phyloP scores from a whole-genome alignment of 371 early-diverging fungal genomes.

The Mortierella polycephala region DNA sequence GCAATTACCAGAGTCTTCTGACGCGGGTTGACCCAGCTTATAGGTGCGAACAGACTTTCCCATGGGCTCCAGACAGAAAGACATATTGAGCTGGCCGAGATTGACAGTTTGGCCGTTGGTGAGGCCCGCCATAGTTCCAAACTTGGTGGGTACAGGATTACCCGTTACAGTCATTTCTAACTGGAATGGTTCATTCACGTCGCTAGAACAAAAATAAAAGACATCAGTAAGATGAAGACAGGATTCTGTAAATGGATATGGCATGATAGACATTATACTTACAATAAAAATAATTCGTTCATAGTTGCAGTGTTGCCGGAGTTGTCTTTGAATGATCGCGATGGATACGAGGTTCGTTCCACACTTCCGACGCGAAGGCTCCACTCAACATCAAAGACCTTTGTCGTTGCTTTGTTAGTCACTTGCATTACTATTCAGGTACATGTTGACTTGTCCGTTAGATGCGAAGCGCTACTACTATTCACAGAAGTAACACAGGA shows the following conservation, averaged over 20 bases:
- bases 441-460: neutral
- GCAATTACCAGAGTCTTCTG: conserved; percentile 9
- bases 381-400: conserved; percentile 47
- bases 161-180: conserved; percentile 36
- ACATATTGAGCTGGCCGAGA: conserved; percentile 29
- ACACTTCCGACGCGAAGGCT: conserved; percentile 33
- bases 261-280: neutral
- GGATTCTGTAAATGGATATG: neutral
- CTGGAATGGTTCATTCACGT: conserved; percentile 41
- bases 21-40: conserved; percentile 17
- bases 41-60: conserved; percentile 31
- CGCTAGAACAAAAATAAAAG: conserved; percentile 10
- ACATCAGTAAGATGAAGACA: neutral
- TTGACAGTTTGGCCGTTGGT: conserved; percentile 22
- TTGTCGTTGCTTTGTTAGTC: conserved; percentile 36
- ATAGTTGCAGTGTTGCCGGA: conserved; percentile 47
- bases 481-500: neutral
- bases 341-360: conserved; percentile 33
- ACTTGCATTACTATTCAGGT: conserved; percentile 38
- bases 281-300: conserved; percentile 53
- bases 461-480: neutral
- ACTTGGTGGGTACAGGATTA: conserved; percentile 34
- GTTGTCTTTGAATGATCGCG: conserved; percentile 43
- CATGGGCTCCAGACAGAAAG: conserved; percentile 26
- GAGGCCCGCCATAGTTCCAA: conserved; percentile 52